These are phyloP conservation scores for Megacollybia marginata DNA, from an alignment of 768 basidiomycete species.

Conservation along the genomic window DNA sequence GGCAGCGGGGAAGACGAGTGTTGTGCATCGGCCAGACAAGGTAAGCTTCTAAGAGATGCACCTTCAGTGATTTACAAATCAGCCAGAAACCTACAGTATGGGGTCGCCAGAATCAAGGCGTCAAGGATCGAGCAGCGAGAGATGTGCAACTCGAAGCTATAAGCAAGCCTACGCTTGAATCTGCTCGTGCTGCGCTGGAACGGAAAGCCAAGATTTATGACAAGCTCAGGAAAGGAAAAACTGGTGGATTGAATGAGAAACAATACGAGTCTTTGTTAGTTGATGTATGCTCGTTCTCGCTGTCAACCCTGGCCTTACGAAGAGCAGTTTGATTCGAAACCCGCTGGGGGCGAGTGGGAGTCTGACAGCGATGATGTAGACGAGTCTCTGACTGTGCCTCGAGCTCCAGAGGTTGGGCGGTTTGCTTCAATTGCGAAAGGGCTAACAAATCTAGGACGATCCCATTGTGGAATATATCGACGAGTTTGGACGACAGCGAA, in stretches of 20 bases:
- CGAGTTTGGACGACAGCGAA: slow-evolving; percentile 77
- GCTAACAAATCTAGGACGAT: slow-evolving; percentile 41
- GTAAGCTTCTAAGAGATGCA: slow-evolving; percentile 23
- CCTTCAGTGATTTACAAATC: not conserved
- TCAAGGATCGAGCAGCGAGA: slow-evolving; percentile 50
- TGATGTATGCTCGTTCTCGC: slow-evolving; percentile 46
- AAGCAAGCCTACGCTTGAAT: slow-evolving; percentile 64
- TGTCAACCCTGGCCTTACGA: too few relatives aligned
- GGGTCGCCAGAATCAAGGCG: slow-evolving; percentile 71
- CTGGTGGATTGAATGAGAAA: slow-evolving; percentile 66
- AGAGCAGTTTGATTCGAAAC: slow-evolving; percentile 59
- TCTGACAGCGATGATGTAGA: slow-evolving; percentile 74
- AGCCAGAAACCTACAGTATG: slow-evolving; percentile 71
- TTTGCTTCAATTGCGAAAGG: not conserved
- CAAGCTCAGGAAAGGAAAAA: slow-evolving; percentile 68
- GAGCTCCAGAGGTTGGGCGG: slow-evolving; percentile 14
- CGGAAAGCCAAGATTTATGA: slow-evolving; percentile 79
- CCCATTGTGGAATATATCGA: slow-evolving; percentile 82
- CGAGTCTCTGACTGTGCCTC: slow-evolving; percentile 64
- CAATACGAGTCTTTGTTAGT: slow-evolving; percentile 70
- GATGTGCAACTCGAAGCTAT: slow-evolving; percentile 69
- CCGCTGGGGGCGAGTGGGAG: slow-evolving; percentile 40
- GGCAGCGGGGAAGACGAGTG: slow-evolving; percentile 44
- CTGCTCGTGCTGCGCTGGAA: slow-evolving; percentile 63
- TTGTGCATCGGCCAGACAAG: slow-evolving; percentile 64